Evolutionary conservation across 2,329 filamentous ascomycete genomes (phyloP), one percentile per base, ranked within the genome.

Genomic region (Monosporascus sp.): DNA sequence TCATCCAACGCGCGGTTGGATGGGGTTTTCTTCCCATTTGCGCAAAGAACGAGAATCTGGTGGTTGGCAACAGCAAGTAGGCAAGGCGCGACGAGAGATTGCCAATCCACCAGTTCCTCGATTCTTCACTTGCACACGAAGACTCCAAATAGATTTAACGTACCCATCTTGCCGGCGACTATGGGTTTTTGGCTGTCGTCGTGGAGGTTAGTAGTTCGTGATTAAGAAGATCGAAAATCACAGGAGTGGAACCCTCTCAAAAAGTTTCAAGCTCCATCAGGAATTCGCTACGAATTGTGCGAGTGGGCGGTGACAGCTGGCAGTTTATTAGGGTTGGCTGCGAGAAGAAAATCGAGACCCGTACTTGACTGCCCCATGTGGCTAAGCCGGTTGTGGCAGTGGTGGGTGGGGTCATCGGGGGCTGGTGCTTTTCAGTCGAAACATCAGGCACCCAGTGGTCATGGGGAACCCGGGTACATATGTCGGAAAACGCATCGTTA

Each of bases 121-220:
- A 56, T 57, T 57, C 59, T 63, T 65, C 65, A 69, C 68, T 69
- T 66, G 67, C 67, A 69, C 62, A 67, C 55, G 61, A 69, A 70
- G 70, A 69, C 69, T 71, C 66, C 64, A 66, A 69, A 64, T 67
- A 67, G 65, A 69, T 71, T 78, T 80, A 57, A 67, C 81, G 76
- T 84, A 84, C 81, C 81, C 81, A 84, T 84, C 75, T 76, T 82
- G 77, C 74, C 77, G 78, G 66, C 70, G 70, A 69, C 70, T 71
- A 64, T 59, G 61, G 57, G 55, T 61, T 66, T 58, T 55, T 66
- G 56, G 63, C 58, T 65, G 73, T 66, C 67, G 61, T 70, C 66
- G 67, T 71, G 67, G 67, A 62, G 65, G 64, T 66, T 68, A 64
- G 61, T 63, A 60, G 55, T 26, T 24, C n/a, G 43, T 49, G 53